Evolutionary conservation across 129 eudicot genomes (phyloP).

Genomic region (Chrysanthemum makinoi): DNA sequence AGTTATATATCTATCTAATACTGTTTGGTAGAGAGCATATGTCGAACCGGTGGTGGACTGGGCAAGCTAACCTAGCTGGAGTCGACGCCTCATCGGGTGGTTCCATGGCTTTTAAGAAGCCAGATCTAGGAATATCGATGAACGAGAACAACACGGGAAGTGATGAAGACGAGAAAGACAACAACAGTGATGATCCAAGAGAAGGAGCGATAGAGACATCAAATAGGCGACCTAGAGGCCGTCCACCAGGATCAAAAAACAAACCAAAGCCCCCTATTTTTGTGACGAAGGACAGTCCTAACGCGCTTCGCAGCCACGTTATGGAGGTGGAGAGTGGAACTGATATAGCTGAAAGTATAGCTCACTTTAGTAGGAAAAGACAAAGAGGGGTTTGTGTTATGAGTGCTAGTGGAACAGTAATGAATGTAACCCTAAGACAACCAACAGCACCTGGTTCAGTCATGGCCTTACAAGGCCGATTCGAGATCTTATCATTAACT

Average conservation of each 20-base stretch:
- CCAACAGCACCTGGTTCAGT: slow-evolving; percentile 60
- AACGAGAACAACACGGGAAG: slow-evolving; percentile 35
- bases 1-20: neutral
- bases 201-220: slow-evolving; percentile 68
- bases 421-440: slow-evolving; percentile 68
- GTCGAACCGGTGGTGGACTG: slow-evolving; percentile 71
- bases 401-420: slow-evolving; percentile 59
- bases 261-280: slow-evolving; percentile 68
- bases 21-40: slow-evolving; percentile 19
- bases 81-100: slow-evolving; percentile 29
- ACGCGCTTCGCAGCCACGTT: slow-evolving; percentile 75
- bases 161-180: slow-evolving; percentile 48
- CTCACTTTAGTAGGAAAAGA: slow-evolving; percentile 57
- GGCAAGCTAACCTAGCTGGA: slow-evolving; percentile 43
- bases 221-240: slow-evolving; percentile 62
- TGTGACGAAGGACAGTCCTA: slow-evolving; percentile 74
- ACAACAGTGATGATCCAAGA: slow-evolving; percentile 51
- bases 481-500: slow-evolving; percentile 58
- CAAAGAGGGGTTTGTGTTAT: slow-evolving; percentile 73
- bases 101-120: slow-evolving; percentile 34
- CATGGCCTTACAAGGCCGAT: slow-evolving; percentile 70
- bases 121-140: slow-evolving; percentile 39
- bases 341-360: slow-evolving; percentile 68
- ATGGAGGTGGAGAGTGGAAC: slow-evolving; percentile 78
- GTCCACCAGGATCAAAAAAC: slow-evolving; percentile 74